These are phyloP conservation scores for Fraxinus pennsylvanica DNA, from an alignment of 257 asterid species.

Conservation along the genomic window DNA sequence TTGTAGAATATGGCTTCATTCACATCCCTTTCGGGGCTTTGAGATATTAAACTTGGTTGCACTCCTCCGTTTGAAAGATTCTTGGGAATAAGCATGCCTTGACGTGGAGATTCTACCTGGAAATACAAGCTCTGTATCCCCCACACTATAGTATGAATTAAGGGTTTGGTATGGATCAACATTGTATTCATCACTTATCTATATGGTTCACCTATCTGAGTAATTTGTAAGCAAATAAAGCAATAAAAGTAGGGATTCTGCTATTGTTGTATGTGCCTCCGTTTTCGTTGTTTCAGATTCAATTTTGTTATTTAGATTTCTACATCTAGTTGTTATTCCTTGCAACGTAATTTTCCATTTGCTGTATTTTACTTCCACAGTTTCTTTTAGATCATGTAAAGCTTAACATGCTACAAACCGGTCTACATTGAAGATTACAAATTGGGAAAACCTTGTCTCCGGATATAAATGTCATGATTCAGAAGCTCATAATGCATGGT, in stretches of 20 bases:
- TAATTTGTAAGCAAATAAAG: not conserved
- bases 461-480: constrained; percentile 5
- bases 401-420: not conserved
- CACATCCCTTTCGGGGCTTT: not conserved
- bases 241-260: not conserved
- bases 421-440: not conserved
- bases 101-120: not conserved
- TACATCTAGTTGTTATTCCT: not conserved
- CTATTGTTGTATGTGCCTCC: not conserved
- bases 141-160: not conserved
- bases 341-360: not conserved
- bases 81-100: not conserved
- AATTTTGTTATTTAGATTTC: not conserved
- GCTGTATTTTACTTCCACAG: not conserved
- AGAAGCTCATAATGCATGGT: not conserved
- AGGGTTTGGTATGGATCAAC: not conserved
- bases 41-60: not conserved
- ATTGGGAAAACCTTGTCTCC: not conserved
- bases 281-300: not conserved
- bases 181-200: not conserved
- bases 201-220: not conserved
- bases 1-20: not conserved
- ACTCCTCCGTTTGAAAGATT: not conserved
- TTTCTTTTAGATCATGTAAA: not conserved
- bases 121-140: not conserved